Base-by-base conservation (phyloP, 345 rosid genomes). In the Lepidium didymum region DNA sequence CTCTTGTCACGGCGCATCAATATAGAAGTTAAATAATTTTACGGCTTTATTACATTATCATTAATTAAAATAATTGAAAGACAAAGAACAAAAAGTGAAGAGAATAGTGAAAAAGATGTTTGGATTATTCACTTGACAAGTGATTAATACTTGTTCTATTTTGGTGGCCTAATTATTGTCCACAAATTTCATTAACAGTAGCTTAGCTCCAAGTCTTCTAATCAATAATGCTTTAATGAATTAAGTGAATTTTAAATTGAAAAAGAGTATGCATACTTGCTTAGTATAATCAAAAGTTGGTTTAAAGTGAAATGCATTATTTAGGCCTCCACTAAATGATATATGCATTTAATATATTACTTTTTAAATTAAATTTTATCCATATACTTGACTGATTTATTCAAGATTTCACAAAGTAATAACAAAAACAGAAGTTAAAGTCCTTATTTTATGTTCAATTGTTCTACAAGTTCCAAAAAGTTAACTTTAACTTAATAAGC, bases 91-190 rank as follows among this genome's bases (percentile, higher is more conserved):
- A 33, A 54, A 55, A 52, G 15, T 37, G 4, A n/a, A 60, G 41
- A 70, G 33, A 69, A 53, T 38, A 38, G 43, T 45, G 42, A 56
- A 64, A 50, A 65, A 10, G 42, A 73, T 41, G 21, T 29, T 29
- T 29, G 33, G 33, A 29, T 29, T 29, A 29, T 29, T 29, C 33
- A 29, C 7, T 29, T 29, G 33, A 29, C 33, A 29, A 29, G 33
- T 29, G 23, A 67, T 66, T 56, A 40, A 31, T 41, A 60, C 47
- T 45, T 59, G 36, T 60, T 67, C 61, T 35, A 34, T 52, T 67
- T 51, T 58, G 63, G 73, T 74, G 56, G 56, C 62, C 68, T 74
- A 66, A 11, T 21, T 65, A 35, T 73, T 57, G 73, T 74, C 68
- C 68, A 67, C 73, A 67, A 43, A 59, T 43, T 60, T 65, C 53